Base-by-base conservation (phyloP, 2,329 filamentous ascomycete genomes). In the Clathrospora elynae region DNA sequence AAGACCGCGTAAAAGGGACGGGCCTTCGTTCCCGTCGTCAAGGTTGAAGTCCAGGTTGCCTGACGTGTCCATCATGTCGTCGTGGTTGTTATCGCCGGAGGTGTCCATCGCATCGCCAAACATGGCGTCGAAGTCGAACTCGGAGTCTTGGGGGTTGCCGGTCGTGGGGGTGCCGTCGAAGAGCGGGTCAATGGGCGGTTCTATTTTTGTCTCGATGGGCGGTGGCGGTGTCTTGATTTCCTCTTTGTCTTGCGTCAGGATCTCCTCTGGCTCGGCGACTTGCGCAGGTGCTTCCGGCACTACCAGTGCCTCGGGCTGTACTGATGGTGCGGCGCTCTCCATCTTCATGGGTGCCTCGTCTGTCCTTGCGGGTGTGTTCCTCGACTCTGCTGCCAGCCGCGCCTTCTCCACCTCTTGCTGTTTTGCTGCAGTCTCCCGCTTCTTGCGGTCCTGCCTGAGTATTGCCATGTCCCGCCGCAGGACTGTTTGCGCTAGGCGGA, bases 121-220 rank as follows among this genome's bases (percentile, higher is more conserved):
- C 36, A 68, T 62, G 42, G 65, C 60, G 31, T 68, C 66, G 35
- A 69, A 68, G 39, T 73, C 72, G 43, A 73, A 70, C 22, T 71
- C 68, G n/a, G 53, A 53, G 14, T 68, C 64, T 38, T 62, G 57
- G 11, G 55, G 49, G 18, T 62, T 61, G n/a, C 55, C 56, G 28
- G 58, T 57, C 18, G 58, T 59, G 16, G 64, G 60, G 0, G 61
- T 62, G 45, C 40, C 53, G 25, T 67, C 66, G 43, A 69, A 66
- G 24, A 66, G 56, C 16, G 61, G 59, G 18, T 70, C 61, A 30
- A 47, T 46, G 8, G 55, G 22, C 1, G 56, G 49, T 7, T 55
- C 46, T 7, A 48, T 17, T 20, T 43, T 39, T 10, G 56, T 55
- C 23, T 58, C 38, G 31, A 56, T 53, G 14, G 57, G 54, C 8